These are phyloP conservation scores for Pascua guehoae DNA, from an alignment of 1,284 basidiomycete genomes.

Conservation along the genomic window DNA sequence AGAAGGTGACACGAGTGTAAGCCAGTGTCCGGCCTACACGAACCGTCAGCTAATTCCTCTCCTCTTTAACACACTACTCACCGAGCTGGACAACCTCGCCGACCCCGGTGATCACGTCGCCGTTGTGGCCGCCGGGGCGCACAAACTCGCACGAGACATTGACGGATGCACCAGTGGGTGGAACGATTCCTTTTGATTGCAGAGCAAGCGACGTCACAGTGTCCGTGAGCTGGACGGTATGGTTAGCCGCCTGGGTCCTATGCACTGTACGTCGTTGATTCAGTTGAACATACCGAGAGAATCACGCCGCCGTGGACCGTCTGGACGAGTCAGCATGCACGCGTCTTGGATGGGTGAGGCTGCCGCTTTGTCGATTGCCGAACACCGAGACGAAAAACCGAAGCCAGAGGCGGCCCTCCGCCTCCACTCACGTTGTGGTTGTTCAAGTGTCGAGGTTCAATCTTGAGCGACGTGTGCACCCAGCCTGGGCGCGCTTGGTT, in stretches of 20 bases:
- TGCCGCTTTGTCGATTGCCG: too few species aligned
- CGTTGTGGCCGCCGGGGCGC: constrained; percentile 40
- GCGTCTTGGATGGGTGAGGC: too few species aligned
- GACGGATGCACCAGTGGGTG: constrained; percentile 45
- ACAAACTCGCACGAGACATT: constrained; percentile 49
- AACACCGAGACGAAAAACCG: too few species aligned
- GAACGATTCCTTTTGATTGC: constrained; percentile 42
- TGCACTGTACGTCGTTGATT: background rate
- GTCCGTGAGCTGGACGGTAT: constrained; percentile 37
- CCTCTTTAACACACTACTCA: constrained; percentile 8
- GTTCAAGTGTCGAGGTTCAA: constrained; percentile 45
- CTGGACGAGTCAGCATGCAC: constrained; percentile 21
- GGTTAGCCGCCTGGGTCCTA: constrained; percentile 1
- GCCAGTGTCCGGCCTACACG: constrained; percentile 36
- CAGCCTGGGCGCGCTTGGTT: constrained; percentile 35
- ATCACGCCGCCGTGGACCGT: constrained; percentile 49
- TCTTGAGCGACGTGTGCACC: constrained; percentile 34
- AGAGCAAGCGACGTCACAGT: constrained; percentile 47
- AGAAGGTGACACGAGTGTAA: constrained; percentile 42
- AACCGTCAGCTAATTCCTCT: background rate
- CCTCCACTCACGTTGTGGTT: constrained; percentile 41
- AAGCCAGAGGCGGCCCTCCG: too few species aligned
- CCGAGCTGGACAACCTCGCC: constrained; percentile 45
- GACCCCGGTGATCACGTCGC: constrained; percentile 35
- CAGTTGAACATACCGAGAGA: constrained; percentile 28